Percentiles rank a stretch among this genome's conserved stretches.
Conservation (phyloP, 768 basidiomycete species). For the Mycena epipterygia region DNA sequence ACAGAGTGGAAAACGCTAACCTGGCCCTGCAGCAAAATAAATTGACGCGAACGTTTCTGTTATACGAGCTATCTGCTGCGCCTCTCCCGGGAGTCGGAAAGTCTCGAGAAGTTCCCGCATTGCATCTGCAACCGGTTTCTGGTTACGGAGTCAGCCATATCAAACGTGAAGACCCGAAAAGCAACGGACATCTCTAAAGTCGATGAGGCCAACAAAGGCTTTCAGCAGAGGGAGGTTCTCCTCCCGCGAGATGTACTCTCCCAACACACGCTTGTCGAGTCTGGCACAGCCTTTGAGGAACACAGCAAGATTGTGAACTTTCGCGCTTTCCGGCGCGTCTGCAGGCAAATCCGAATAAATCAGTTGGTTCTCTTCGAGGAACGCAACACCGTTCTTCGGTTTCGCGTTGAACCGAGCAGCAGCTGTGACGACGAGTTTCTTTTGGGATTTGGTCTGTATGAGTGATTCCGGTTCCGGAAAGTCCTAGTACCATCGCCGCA, state of each 20-base stretch:
- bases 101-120: constrained; percentile 95
- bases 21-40: constrained; percentile 89
- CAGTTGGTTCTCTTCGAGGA: constrained; percentile 93
- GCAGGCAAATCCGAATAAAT: constrained; percentile 78
- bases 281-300: constrained; percentile 89
- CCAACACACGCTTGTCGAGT: constrained; percentile 93
- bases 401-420: constrained; percentile 92
- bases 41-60: constrained; percentile 95
- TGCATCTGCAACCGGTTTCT: constrained; percentile 97
- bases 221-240: constrained; percentile 89
- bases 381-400: constrained; percentile 91
- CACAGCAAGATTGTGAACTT: constrained; percentile 78
- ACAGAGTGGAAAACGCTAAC: constrained; percentile 53
- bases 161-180: neutral
- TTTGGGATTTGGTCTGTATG: constrained; percentile 82
- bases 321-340: constrained; percentile 58
- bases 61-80: constrained; percentile 94
- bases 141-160: constrained; percentile 1
- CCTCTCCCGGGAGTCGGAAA: constrained; percentile 95
- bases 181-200: constrained; percentile 87
- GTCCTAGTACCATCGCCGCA: constrained; percentile 52
- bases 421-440: constrained; percentile 87
- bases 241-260: constrained; percentile 92
- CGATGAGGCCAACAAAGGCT: constrained; percentile 90
- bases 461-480: constrained; percentile 70